Evolutionary conservation across 306 rosid genomes (phyloP).

Genomic region (Abrus pulchellus): DNA sequence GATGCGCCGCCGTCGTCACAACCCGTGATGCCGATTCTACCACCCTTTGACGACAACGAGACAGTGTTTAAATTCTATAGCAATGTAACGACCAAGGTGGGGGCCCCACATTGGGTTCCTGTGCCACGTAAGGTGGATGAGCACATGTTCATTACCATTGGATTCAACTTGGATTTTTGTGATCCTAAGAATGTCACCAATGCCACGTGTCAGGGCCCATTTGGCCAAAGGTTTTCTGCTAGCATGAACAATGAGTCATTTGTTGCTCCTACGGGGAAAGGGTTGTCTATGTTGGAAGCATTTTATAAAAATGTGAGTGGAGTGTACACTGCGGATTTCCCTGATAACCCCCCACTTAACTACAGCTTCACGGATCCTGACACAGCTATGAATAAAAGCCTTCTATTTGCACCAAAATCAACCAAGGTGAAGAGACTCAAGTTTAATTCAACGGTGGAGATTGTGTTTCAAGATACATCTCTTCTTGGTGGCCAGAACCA

Average conservation of each 20-base stretch:
- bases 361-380: slow-evolving; percentile 56
- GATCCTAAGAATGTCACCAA: background rate
- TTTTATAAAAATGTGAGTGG: slow-evolving; percentile 47
- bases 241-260: slow-evolving; percentile 80
- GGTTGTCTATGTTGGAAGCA: slow-evolving; percentile 66
- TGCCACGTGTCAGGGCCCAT: slow-evolving; percentile 50
- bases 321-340: slow-evolving; percentile 61
- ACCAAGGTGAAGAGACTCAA: slow-evolving; percentile 64
- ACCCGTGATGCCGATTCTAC: slow-evolving; percentile 54
- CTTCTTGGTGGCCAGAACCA: slow-evolving; percentile 39
- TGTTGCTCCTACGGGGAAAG: slow-evolving; percentile 51
- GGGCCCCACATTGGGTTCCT: slow-evolving; percentile 64
- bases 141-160: slow-evolving; percentile 61
- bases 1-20: background rate
- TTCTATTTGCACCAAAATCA: slow-evolving; percentile 53
- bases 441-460: slow-evolving; percentile 72
- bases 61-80: slow-evolving; percentile 58
- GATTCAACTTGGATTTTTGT: slow-evolving; percentile 50
- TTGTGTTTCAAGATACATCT: slow-evolving; percentile 65
- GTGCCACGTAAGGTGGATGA: slow-evolving; percentile 64
- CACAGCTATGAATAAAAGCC: background rate
- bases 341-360: slow-evolving; percentile 50
- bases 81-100: slow-evolving; percentile 51
- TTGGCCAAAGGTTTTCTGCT: slow-evolving; percentile 46
- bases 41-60: slow-evolving; percentile 52